Evolutionary conservation across 2,329 filamentous ascomycete genomes (phyloP).

Genomic region (Exophiala phaeomuriformis): DNA sequence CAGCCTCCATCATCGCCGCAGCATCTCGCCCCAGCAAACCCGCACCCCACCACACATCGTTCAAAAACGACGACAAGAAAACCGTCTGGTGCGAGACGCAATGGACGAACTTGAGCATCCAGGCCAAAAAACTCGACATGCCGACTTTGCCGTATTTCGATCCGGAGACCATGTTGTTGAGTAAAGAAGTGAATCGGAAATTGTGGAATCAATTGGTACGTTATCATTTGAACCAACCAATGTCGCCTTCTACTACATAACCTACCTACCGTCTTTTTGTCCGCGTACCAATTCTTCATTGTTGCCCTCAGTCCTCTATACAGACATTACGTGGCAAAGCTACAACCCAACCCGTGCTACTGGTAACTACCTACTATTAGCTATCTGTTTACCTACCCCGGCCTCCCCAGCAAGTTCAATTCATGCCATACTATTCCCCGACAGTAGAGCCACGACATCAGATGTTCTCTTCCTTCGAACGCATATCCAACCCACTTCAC

Average conservation of each 20-base stretch:
- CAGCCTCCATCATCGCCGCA: constrained; percentile 17
- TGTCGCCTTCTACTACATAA: neutral
- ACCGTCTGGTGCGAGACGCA: constrained; percentile 24
- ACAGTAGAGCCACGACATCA: neutral
- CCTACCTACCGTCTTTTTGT: neutral
- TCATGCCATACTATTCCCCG: neutral
- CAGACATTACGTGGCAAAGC: no score
- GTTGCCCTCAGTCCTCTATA: neutral
- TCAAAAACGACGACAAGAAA: constrained; percentile 16
- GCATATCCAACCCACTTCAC: neutral
- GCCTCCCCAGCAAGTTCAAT: no score
- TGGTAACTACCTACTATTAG: no score
- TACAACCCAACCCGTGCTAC: no score
- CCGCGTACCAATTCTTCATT: neutral
- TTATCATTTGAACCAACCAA: neutral
- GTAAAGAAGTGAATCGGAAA: constrained; percentile 23
- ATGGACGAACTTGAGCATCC: constrained; percentile 26
- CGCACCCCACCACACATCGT: neutral
- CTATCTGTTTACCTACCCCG: no score
- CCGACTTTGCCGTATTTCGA: constrained; percentile 25
- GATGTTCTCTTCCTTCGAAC: neutral
- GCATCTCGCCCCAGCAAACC: constrained; percentile 13
- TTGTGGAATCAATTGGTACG: constrained; percentile 25
- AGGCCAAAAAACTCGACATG: constrained; percentile 20
- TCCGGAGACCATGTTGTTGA: constrained; percentile 25